These are phyloP conservation scores for Claviceps citrina DNA, from an alignment of 2,329 filamentous ascomycete species.

Conservation along the genomic window DNA sequence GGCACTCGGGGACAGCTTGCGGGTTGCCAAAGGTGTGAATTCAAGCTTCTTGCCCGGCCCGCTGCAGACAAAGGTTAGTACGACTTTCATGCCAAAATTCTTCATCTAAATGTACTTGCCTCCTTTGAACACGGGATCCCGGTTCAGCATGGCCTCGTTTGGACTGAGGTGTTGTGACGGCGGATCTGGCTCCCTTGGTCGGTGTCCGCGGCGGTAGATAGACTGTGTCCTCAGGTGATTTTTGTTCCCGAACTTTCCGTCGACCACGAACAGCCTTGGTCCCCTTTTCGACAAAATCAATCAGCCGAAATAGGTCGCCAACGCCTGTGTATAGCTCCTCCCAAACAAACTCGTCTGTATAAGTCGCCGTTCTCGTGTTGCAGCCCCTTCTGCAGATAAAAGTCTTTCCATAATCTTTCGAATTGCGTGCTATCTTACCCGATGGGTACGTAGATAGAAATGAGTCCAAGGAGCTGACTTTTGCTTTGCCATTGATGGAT, in stretches of 20 bases:
- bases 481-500: slow-evolving; percentile 82
- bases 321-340: slow-evolving; percentile 64
- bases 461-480: slow-evolving; percentile 53
- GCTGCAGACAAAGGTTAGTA: slow-evolving; percentile 34
- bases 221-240: slow-evolving; percentile 16
- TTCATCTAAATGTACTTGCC: slow-evolving; percentile 9
- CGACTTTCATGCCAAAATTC: slow-evolving; percentile 8
- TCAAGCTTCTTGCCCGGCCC: slow-evolving; percentile 56
- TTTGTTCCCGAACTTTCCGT: slow-evolving; percentile 17
- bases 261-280: slow-evolving; percentile 49
- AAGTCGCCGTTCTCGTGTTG: slow-evolving; percentile 74
- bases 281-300: slow-evolving; percentile 51
- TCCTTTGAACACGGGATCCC: slow-evolving; percentile 18
- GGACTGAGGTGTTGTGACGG: slow-evolving; percentile 18
- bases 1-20: slow-evolving; percentile 60
- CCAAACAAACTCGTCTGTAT: slow-evolving; percentile 87
- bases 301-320: slow-evolving; percentile 46
- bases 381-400: slow-evolving; percentile 85
- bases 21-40: slow-evolving; percentile 87
- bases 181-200: slow-evolving; percentile 18
- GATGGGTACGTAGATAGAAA: slow-evolving; percentile 58
- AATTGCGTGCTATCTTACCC: slow-evolving; percentile 57
- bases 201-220: slow-evolving; percentile 24
- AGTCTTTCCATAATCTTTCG: slow-evolving; percentile 64
- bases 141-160: slow-evolving; percentile 16